Evolutionary conservation across 495 filamentous ascomycete genomes (phyloP).

Genomic region (Trichocladium antarcticum): DNA sequence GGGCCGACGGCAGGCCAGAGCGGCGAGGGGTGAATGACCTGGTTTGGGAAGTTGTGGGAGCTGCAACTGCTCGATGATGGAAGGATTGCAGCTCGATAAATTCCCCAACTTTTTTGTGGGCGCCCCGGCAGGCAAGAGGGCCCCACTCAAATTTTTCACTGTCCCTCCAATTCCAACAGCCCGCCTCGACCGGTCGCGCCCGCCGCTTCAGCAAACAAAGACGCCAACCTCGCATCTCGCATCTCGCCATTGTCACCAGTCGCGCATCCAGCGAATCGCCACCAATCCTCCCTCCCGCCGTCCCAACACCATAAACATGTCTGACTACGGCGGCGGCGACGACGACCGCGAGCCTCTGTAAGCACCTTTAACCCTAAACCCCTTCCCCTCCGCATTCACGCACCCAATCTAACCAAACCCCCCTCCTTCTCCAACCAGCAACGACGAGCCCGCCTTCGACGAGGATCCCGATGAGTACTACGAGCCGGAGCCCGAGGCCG

Average conservation of each 20-base stretch:
- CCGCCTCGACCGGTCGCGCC: conserved; percentile 4
- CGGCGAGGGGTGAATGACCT: no score
- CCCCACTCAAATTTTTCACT: conserved; percentile 25
- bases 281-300: neutral
- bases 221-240: no score
- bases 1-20: neutral
- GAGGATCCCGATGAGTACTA: conserved; percentile 49
- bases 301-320: conserved; percentile 46
- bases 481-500: conserved; percentile 48
- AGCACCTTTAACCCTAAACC: conserved; percentile 13
- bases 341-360: conserved; percentile 39
- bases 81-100: neutral
- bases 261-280: neutral
- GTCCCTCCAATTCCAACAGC: conserved; percentile 16
- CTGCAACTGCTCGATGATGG: neutral
- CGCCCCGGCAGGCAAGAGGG: conserved; percentile 14
- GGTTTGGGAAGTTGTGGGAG: neutral
- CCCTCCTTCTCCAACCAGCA: conserved; percentile 9
- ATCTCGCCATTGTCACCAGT: neutral
- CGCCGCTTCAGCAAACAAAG: conserved; percentile 2
- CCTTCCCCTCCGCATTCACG: conserved; percentile 1
- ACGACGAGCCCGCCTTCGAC: conserved; percentile 46
- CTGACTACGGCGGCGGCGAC: conserved; percentile 68
- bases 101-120: conserved; percentile 20
- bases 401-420: neutral